phyloP scores from a whole-genome alignment of 208 protist species.

The Cochliopodium minus region DNA sequence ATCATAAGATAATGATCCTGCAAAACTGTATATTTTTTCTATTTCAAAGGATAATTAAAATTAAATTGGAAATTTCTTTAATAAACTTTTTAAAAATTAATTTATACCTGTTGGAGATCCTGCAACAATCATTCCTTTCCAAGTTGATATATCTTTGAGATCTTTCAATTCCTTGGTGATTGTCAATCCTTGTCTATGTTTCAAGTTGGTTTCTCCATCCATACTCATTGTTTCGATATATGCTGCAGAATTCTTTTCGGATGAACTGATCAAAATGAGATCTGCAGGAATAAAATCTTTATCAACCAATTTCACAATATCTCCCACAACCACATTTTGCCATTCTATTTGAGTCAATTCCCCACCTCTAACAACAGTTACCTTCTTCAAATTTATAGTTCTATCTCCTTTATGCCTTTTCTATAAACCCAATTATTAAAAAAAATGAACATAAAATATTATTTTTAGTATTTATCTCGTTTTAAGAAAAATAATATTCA shows the following conservation, averaged over 20 bases:
- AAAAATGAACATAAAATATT: too few species aligned
- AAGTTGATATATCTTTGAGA: background rate
- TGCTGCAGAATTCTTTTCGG: background rate
- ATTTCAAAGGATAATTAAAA: background rate
- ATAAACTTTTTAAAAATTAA: background rate
- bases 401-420: background rate
- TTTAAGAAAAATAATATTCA: too few species aligned
- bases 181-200: background rate
- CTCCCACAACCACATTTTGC: background rate
- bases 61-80: background rate
- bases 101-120: background rate
- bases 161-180: background rate
- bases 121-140: background rate
- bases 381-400: background rate
- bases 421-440: too few species aligned
- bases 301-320: background rate
- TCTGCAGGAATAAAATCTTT: conserved; percentile 8
- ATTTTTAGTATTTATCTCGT: too few species aligned
- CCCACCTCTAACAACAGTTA: background rate
- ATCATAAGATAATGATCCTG: background rate
- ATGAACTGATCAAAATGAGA: conserved; percentile 1
- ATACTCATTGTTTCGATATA: conserved; percentile 10
- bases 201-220: conserved; percentile 5
- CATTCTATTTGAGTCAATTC: background rate
- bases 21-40: conserved; percentile 17